Base-by-base conservation (phyloP, 306 rosid genomes). In the Acacia melanoxylon region DNA sequence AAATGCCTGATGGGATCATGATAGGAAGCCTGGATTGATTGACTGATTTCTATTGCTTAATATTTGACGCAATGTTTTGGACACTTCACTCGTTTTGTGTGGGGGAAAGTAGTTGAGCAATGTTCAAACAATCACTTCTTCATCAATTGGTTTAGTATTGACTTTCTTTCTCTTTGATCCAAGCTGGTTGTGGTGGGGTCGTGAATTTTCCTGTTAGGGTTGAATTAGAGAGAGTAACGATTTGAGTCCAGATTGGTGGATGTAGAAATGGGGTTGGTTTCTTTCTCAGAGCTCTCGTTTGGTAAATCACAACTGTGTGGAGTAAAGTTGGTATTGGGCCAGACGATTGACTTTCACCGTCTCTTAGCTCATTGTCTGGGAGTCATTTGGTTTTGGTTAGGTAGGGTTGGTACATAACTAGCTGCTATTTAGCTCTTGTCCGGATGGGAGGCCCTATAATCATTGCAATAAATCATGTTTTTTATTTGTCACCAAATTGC, bases 111-210 rank as follows among this genome's bases (percentile, higher is more conserved):
- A 63, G 54, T 9, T 80, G 22, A 72, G 76, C 59, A 59, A 31
- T 27, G n/a, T 72, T 74, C 76, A 45, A 41, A 41, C 65, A 61
- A 80, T 78, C 58, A 33, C 41, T 76, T 78, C 58, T 61, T 70
- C 33, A 51, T 14, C 59, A 52, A 6, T 16, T 10, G 2, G 5
- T 52, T 19, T 15, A 17, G 22, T 19, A 52, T 4, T 4, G 22
- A 52, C 19, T 19, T 8, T 19, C 59, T 44, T 79, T 70, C 75
- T 73, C 49, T 78, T 45, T 22, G 4, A 68, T 56, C 69, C 62
- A 31, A 66, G 78, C 66, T 66, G 27, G 81, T 72, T 51, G 37
- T 52, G 59, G 74, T 84, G 78, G 86, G 91, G 74, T 80, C 87
- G 25, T 70, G 4, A n/a, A 44, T 68, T 76, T 65, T 65, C 83